Conservation (phyloP, 2,329 filamentous ascomycete species). For the Stagonosporopsis vannaccii region DNA sequence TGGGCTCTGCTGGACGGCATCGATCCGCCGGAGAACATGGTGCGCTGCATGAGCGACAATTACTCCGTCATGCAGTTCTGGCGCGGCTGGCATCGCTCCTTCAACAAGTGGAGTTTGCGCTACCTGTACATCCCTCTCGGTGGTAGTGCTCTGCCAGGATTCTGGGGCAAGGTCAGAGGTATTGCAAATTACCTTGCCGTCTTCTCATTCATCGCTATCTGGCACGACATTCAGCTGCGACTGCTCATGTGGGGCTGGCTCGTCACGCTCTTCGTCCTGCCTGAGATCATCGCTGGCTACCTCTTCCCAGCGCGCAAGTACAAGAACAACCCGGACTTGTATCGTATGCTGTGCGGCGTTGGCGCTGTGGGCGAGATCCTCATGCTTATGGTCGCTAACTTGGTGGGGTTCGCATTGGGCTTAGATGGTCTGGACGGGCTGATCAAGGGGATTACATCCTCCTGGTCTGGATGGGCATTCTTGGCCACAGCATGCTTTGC, state of each 20-base stretch:
- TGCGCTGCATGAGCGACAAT: conserved; percentile 94
- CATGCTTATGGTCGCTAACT: conserved; percentile 95
- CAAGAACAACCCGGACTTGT: conserved; percentile 72
- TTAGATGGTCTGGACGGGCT: conserved; percentile 84
- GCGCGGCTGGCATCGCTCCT: conserved; percentile 94
- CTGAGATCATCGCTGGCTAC: conserved; percentile 76
- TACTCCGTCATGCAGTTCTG: conserved; percentile 91
- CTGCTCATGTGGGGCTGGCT: conserved; percentile 97
- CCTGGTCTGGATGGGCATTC: conserved; percentile 78
- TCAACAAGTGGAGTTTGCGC: conserved; percentile 91
- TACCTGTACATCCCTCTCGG: conserved; percentile 95
- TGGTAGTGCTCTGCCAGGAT: conserved; percentile 59
- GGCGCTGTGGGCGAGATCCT: conserved; percentile 85
- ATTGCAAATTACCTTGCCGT: conserved; percentile 81
- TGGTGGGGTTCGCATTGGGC: conserved; percentile 94
- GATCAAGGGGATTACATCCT: conserved; percentile 75
- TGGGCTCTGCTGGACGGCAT: conserved; percentile 91
- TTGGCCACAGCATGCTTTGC: conserved; percentile 73
- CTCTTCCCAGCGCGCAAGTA: conserved; percentile 79
- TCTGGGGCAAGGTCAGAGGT: conserved; percentile 60
- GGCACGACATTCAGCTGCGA: conserved; percentile 94
- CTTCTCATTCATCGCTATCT: conserved; percentile 96
- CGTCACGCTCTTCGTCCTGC: conserved; percentile 90
- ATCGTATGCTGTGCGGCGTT: conserved; percentile 79
- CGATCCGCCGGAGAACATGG: conserved; percentile 97